Evolutionary conservation across 176 grass and related monocot genomes (phyloP).

Genomic region (Hsuehochloa calcarea): DNA sequence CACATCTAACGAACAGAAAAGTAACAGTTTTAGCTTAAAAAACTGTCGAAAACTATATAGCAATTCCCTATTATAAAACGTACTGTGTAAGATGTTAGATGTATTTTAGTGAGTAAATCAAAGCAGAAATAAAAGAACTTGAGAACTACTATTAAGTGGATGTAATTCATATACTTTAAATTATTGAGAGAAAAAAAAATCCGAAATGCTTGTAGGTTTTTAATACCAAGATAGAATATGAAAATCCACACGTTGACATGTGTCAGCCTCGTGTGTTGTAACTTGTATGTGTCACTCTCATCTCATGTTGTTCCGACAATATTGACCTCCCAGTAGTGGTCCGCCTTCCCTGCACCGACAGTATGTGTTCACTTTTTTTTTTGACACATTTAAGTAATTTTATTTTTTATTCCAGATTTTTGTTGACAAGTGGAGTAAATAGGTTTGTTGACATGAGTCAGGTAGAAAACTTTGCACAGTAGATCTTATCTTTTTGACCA

Average conservation of each 20-base stretch:
- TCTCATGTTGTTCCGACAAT: not conserved
- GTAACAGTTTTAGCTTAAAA: too few relatives aligned
- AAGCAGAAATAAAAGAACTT: not conserved
- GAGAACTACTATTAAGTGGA: not conserved
- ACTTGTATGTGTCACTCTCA: not conserved
- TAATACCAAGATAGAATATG: not conserved
- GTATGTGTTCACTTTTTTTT: not conserved
- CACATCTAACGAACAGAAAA: too few relatives aligned
- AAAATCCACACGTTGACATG: not conserved
- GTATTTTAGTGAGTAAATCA: not conserved
- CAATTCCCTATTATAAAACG: too few relatives aligned
- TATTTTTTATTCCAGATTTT: conserved; percentile 38
- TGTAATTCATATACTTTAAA: not conserved
- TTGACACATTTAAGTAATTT: not conserved
- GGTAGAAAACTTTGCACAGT: conserved; percentile 51
- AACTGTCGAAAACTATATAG: too few relatives aligned
- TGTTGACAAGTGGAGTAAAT: conserved; percentile 54
- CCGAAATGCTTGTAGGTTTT: not conserved
- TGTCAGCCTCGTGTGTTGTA: not conserved
- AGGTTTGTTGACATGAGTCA: conserved; percentile 52
- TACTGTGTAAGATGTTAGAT: not conserved
- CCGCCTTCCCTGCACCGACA: not conserved
- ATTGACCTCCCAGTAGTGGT: not conserved
- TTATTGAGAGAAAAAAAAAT: not conserved
- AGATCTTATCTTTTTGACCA: not conserved